These are phyloP conservation scores for Aspergillus sp. DNA, from an alignment of 2,329 filamentous ascomycete genomes.

Conservation along the genomic window DNA sequence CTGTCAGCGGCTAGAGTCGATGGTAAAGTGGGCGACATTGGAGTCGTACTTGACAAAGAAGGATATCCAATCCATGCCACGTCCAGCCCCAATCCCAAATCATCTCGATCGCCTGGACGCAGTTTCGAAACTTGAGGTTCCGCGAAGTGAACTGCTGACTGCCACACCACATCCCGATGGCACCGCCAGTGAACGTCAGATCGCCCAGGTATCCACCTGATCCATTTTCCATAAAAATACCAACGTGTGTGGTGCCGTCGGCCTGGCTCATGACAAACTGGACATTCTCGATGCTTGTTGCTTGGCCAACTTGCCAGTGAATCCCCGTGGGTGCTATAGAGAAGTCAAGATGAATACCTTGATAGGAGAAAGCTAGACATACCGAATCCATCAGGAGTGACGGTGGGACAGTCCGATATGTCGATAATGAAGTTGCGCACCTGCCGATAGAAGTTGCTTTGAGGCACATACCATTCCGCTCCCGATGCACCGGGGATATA, in stretches of 20 bases:
- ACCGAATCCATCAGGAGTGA: conserved; percentile 30
- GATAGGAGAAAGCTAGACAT: conserved; percentile 3
- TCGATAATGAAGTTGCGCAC: conserved; percentile 31
- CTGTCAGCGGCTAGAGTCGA: not conserved
- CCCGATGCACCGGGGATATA: not conserved
- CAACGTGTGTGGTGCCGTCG: not conserved
- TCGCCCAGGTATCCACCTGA: not conserved
- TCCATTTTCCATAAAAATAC: not conserved
- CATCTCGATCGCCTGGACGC: conserved; percentile 50
- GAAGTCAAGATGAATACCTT: not conserved
- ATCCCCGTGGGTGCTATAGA: not conserved
- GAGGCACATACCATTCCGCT: not conserved
- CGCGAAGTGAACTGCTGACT: conserved; percentile 44
- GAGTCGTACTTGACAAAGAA: not conserved
- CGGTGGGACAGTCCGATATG: conserved; percentile 28
- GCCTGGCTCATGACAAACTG: not conserved
- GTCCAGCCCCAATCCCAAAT: conserved; percentile 24
- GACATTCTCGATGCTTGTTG: conserved; percentile 8
- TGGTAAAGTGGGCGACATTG: not conserved
- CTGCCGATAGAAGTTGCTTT: conserved; percentile 7
- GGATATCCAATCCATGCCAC: conserved; percentile 28
- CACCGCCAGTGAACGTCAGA: conserved; percentile 26
- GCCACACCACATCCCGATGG: conserved; percentile 27
- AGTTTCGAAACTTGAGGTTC: conserved; percentile 58
- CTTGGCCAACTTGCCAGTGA: not conserved